Evolutionary conservation across 768 basidiomycete genomes (phyloP).

Genomic region (Leccinum broughii): DNA sequence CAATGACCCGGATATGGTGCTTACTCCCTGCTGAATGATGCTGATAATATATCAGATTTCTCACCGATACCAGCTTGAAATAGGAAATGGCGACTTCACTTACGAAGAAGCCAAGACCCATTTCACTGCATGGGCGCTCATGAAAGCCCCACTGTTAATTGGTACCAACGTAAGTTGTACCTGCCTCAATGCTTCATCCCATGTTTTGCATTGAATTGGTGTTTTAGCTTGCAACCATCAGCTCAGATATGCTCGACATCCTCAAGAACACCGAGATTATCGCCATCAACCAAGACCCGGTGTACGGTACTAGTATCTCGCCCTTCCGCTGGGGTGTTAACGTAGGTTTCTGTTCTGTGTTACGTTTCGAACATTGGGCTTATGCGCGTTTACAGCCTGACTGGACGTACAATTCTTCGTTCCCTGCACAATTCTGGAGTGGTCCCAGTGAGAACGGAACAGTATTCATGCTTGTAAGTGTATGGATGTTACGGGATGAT

Average conservation of each 20-base stretch:
- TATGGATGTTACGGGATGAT: background rate
- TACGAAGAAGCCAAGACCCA: constrained; percentile 66
- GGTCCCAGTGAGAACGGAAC: constrained; percentile 62
- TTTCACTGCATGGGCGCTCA: constrained; percentile 69
- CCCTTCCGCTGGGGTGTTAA: constrained; percentile 71
- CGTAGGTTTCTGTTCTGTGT: constrained; percentile 36
- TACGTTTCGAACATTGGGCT: background rate
- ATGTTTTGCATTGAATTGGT: background rate
- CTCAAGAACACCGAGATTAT: constrained; percentile 63
- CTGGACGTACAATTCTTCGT: constrained; percentile 39
- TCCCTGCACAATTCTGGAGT: constrained; percentile 70
- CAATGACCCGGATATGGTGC: constrained; percentile 67
- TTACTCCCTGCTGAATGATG: background rate
- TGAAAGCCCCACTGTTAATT: constrained; percentile 66
- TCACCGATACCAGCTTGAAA: constrained; percentile 45
- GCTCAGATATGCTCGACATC: constrained; percentile 50
- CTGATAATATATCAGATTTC: constrained; percentile 1
- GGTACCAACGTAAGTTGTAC: constrained; percentile 50
- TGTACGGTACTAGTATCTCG: constrained; percentile 59
- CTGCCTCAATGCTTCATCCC: background rate
- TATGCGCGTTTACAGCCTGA: constrained; percentile 29
- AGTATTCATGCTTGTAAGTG: constrained; percentile 62
- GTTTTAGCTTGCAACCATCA: constrained; percentile 50
- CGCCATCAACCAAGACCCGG: constrained; percentile 66
- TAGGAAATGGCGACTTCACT: constrained; percentile 62